Evolutionary conservation across 495 filamentous ascomycete species (phyloP).

Genomic region (Geopyxis carbonaria): DNA sequence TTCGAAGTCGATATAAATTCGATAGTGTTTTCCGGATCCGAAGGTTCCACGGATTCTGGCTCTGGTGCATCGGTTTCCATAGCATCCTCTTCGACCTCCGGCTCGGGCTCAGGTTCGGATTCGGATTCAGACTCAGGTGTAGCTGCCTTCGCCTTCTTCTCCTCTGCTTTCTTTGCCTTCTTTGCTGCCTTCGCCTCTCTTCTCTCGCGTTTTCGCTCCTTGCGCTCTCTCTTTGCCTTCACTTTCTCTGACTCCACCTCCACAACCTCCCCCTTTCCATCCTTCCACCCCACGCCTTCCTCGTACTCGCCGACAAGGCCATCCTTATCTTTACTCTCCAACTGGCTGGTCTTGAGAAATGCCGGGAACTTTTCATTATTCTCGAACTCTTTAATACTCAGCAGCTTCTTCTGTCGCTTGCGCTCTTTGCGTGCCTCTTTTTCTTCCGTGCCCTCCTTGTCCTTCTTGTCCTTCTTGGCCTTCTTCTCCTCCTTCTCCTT

Average conservation of each 20-base stretch:
- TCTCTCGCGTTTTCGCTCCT: slow-evolving; percentile 9
- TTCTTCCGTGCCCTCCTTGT: slow-evolving; percentile 33
- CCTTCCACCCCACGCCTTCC: slow-evolving; percentile 78
- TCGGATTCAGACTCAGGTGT: slow-evolving; percentile 9
- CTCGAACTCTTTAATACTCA: slow-evolving; percentile 63
- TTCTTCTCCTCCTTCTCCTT: slow-evolving; percentile 26
- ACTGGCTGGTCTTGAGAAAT: slow-evolving; percentile 42
- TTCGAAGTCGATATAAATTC: too few relatives aligned
- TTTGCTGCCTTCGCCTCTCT: slow-evolving; percentile 17
- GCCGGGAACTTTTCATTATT: slow-evolving; percentile 62
- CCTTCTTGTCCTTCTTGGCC: slow-evolving; percentile 27
- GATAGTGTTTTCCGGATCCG: too few relatives aligned
- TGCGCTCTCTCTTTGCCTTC: slow-evolving; percentile 23
- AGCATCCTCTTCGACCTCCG: too few relatives aligned
- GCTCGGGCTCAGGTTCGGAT: background rate
- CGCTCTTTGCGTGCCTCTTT: slow-evolving; percentile 36
- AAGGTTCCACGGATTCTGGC: too few relatives aligned
- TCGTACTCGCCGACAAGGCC: slow-evolving; percentile 38
- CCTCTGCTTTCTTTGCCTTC: slow-evolving; percentile 7
- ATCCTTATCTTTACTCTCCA: slow-evolving; percentile 26
- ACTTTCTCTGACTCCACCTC: slow-evolving; percentile 40
- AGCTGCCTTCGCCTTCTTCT: slow-evolving; percentile 5
- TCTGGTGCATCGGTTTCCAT: too few relatives aligned
- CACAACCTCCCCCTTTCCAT: slow-evolving; percentile 58
- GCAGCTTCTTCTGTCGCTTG: slow-evolving; percentile 40